Evolutionary conservation across 2,329 filamentous ascomycete species (phyloP).

Genomic region (Knufia petricola): DNA sequence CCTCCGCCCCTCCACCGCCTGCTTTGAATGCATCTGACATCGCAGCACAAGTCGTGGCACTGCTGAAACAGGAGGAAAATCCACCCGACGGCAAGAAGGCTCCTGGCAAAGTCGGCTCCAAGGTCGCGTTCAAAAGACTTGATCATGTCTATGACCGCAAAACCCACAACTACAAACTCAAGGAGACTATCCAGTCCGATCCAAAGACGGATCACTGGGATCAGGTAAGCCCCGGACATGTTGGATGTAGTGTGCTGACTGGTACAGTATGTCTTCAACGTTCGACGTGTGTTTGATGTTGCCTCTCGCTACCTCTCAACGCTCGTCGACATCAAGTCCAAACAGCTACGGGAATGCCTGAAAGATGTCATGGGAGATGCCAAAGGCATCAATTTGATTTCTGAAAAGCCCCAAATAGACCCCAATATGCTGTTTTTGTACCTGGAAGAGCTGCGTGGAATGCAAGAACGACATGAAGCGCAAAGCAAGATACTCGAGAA

Average conservation of each 20-base stretch:
- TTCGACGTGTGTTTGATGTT: conserved; percentile 72
- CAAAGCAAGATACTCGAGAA: conserved; percentile 28
- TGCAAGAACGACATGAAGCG: conserved; percentile 58
- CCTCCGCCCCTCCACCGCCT: neutral
- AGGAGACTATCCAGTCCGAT: conserved; percentile 53
- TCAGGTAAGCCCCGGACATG: conserved; percentile 1
- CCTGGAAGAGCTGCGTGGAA: conserved; percentile 61
- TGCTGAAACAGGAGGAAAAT: conserved; percentile 4
- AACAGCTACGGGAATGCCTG: conserved; percentile 61
- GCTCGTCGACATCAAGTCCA: conserved; percentile 76
- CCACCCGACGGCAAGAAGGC: conserved; percentile 15
- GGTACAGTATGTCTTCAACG: conserved; percentile 65
- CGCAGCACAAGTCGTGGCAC: conserved; percentile 1
- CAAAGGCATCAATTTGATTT: conserved; percentile 69
- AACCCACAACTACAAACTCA: conserved; percentile 57
- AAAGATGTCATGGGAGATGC: conserved; percentile 64
- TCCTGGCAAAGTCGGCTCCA: conserved; percentile 38
- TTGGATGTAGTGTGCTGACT: neutral
- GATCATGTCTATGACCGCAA: conserved; percentile 51
- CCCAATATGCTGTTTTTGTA: conserved; percentile 67
- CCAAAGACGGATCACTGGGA: conserved; percentile 60
- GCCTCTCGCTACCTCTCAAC: conserved; percentile 71
- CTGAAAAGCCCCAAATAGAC: conserved; percentile 64
- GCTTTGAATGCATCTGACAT: conserved; percentile 1
- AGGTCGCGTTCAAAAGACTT: conserved; percentile 59